A percentile compares a stretch with the other conserved stretches of the same genome.
Conservation (phyloP, 108 stramenopile species). For the Cylindrotheca fusiformis region DNA sequence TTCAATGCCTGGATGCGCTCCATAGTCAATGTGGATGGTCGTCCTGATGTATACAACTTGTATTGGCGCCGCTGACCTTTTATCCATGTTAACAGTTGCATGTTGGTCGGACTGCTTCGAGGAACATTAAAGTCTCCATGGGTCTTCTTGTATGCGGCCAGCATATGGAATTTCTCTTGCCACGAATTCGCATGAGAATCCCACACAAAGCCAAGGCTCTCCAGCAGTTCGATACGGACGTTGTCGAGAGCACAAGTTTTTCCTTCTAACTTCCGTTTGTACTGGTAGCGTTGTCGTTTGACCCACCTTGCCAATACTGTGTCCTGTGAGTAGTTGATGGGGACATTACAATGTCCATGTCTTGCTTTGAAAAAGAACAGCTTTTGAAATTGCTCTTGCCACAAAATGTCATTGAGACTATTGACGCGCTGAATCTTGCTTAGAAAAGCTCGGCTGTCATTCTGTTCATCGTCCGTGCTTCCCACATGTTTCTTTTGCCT, state of each 20-base stretch:
- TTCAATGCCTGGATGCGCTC: constrained; percentile 38
- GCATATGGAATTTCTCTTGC: constrained; percentile 15
- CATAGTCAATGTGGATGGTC: constrained; percentile 28
- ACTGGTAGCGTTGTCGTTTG: constrained; percentile 42
- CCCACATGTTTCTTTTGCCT: too few species aligned
- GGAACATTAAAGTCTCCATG: constrained; percentile 32
- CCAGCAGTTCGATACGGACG: constrained; percentile 35
- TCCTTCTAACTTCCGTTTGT: constrained; percentile 35
- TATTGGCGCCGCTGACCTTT: constrained; percentile 42
- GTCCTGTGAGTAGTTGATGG: constrained; percentile 11
- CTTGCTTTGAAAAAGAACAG: too few species aligned
- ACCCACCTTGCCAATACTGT: constrained; percentile 28
- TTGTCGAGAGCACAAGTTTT: constrained; percentile 40
- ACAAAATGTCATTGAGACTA: too few species aligned
- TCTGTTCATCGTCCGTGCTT: too few species aligned
- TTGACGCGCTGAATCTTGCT: too few species aligned
- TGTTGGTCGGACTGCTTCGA: constrained; percentile 5
- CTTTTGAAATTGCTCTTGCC: too few species aligned
- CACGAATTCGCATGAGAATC: constrained; percentile 19
- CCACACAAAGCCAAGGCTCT: constrained; percentile 40
- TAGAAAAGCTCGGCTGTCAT: too few species aligned
- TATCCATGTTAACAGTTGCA: constrained; percentile 37
- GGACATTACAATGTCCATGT: too few species aligned
- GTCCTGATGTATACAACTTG: constrained; percentile 25
- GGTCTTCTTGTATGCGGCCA: constrained; percentile 15